A percentile compares a stretch with the other conserved stretches of the same genome.
Conservation (phyloP, 2,329 filamentous ascomycete species). For the Tolypocladium sp. region DNA sequence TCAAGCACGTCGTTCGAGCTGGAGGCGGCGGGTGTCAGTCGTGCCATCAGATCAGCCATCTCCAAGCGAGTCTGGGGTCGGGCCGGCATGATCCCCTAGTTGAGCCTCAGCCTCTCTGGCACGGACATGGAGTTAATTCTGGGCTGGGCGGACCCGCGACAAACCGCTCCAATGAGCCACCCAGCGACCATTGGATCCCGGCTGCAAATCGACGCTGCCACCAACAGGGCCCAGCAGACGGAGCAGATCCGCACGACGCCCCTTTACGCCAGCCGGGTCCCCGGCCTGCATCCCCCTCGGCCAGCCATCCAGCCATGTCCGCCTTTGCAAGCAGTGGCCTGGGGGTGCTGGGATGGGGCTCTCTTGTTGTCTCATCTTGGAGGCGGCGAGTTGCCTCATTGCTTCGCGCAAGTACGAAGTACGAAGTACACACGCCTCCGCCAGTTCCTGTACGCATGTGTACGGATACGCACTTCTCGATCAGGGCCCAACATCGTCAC, state of each 20-base stretch:
- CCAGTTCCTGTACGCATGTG: neutral
- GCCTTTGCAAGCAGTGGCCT: neutral
- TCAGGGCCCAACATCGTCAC: neutral
- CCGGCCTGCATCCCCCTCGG: neutral
- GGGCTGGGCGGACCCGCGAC: neutral
- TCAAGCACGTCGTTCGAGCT: neutral
- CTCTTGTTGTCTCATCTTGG: neutral
- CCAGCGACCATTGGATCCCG: neutral
- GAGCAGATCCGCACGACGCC: constrained; percentile 1
- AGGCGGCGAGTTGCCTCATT: neutral
- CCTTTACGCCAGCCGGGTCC: neutral
- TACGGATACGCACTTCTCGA: neutral
- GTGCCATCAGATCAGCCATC: neutral
- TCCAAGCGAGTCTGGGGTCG: constrained; percentile 3
- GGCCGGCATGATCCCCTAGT: constrained; percentile 1
- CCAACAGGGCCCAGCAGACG: neutral
- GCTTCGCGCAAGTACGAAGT: neutral
- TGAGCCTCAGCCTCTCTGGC: neutral
- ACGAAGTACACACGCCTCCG: neutral
- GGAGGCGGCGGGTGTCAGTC: neutral
- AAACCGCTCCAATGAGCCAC: neutral
- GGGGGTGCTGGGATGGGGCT: neutral
- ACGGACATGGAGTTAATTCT: neutral
- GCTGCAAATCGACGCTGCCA: neutral
- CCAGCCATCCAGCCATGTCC: neutral